Evolutionary conservation across 2,329 filamentous ascomycete genomes (phyloP).

Genomic region (Cercospora zeina): DNA sequence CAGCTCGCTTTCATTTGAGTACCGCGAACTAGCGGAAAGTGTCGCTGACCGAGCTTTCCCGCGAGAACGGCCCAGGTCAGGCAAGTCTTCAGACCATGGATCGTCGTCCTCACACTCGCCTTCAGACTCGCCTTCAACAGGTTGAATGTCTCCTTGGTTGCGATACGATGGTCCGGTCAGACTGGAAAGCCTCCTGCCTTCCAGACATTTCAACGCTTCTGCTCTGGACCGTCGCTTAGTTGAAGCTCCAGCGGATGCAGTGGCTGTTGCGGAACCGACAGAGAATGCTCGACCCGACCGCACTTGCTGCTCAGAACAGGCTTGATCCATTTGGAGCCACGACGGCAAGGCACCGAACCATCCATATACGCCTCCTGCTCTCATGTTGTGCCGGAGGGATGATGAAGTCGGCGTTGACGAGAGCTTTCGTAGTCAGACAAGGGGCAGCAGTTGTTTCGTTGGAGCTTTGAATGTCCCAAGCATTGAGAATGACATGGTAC

Average conservation of each 20-base stretch:
- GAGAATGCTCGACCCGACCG: not conserved
- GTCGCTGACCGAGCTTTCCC: not conserved
- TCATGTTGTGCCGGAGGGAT: not conserved
- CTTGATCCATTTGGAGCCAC: constrained; percentile 8
- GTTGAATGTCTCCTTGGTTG: not conserved
- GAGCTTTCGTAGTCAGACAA: not conserved
- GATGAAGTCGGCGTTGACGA: not conserved
- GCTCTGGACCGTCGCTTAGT: constrained; percentile 15
- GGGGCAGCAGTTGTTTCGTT: not conserved
- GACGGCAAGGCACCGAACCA: constrained; percentile 13
- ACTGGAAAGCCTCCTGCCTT: constrained; percentile 10
- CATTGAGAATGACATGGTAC: not conserved
- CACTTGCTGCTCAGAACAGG: not conserved
- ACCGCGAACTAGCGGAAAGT: not conserved
- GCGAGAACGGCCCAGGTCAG: not conserved
- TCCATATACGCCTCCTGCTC: not conserved
- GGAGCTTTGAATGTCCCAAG: not conserved
- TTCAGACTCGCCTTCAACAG: not conserved
- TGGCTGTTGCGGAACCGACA: not conserved
- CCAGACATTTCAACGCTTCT: constrained; percentile 12
- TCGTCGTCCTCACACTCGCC: constrained; percentile 11
- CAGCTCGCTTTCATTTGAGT: not conserved
- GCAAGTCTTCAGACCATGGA: constrained; percentile 3
- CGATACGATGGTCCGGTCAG: not conserved
- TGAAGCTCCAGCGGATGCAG: constrained; percentile 5